Base-by-base conservation (phyloP, 176 grass and related monocot genomes). In the Musa itinerans region DNA sequence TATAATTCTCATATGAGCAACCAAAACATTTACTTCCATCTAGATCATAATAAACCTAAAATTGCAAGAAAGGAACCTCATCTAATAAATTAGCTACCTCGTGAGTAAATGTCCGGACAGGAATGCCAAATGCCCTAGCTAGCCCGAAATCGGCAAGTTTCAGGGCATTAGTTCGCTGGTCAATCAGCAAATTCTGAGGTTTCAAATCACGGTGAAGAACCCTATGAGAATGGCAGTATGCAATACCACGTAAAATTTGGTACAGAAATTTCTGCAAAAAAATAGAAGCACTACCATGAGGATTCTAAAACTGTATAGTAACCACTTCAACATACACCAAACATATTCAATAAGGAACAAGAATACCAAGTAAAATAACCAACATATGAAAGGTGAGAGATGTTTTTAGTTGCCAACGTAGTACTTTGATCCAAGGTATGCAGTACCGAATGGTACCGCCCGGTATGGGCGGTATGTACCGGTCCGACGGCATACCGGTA, bases 161-260 rank as follows among this genome's bases (percentile, higher is more conserved):
- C 49, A 73, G 5, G 22, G 23, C 11, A 53, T 54, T 73, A 54
- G 51, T 73, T 51, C 21, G 50, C 26, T 52, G 51, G 54, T 73
- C 71, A 23, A 73, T 54, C 71, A 73, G 23, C 50, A 73, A 55
- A 73, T 73, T 73, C 20, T 73, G 71, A 49, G 71, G 71, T 54
- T 73, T 73, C 22, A 73, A 8, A 55, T 73, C 71, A 23, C 94
- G 74, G 86, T 97, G 94, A 73, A 97, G 89, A 61, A 97, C 83
- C 16, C 90, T 82, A 75, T 93, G 94, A 8, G 94, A 93, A 83
- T 97, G 94, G 88, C 94, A 97, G 77, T 93, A 93, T 22, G 87
- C 90, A 16, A 93, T 81, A 25, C 90, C 94, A 10, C 78, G 69
- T 64, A 97, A 82, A 76, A 97, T 97, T 82, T 97, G 94, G 78